These are phyloP conservation scores for Penicillium frequentans DNA, from an alignment of 2,329 filamentous ascomycete genomes.

Conservation along the genomic window DNA sequence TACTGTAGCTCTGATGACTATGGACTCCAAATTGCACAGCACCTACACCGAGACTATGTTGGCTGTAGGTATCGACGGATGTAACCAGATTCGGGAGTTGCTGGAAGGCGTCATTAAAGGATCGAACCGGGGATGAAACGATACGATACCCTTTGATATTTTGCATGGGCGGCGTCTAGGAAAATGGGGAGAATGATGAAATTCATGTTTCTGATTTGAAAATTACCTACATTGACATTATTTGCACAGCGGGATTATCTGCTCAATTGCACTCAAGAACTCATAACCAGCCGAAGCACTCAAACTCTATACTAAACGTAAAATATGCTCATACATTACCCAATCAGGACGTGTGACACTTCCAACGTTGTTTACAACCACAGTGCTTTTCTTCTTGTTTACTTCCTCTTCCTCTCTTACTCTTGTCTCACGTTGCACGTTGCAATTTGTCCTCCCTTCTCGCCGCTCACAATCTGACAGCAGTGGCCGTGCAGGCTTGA, in stretches of 20 bases:
- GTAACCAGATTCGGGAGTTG: slow-evolving; percentile 78
- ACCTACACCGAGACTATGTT: slow-evolving; percentile 84
- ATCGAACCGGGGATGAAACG: slow-evolving; percentile 16
- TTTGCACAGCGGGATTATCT: slow-evolving; percentile 14
- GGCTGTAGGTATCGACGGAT: slow-evolving; percentile 87
- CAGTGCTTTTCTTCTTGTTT: not conserved
- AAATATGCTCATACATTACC: slow-evolving; percentile 10
- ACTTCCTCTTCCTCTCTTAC: not conserved
- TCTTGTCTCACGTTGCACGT: not conserved
- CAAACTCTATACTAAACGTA: not conserved
- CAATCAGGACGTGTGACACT: not conserved
- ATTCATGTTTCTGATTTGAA: not conserved
- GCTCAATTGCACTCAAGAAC: slow-evolving; percentile 23
- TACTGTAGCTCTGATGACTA: slow-evolving; percentile 74
- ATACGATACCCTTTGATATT: slow-evolving; percentile 13
- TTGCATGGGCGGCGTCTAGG: slow-evolving; percentile 10
- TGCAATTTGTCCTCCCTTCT: not conserved
- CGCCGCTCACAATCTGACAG: not conserved
- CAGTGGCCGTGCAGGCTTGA: not conserved
- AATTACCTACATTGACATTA: not conserved
- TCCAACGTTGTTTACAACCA: not conserved
- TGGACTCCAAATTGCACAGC: slow-evolving; percentile 86
- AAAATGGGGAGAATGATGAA: not conserved
- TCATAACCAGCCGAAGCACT: not conserved
- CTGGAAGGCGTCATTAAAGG: slow-evolving; percentile 77